phyloP scores from a whole-genome alignment of 352 stramenopile species.

The Globisporangium apiculatum region DNA sequence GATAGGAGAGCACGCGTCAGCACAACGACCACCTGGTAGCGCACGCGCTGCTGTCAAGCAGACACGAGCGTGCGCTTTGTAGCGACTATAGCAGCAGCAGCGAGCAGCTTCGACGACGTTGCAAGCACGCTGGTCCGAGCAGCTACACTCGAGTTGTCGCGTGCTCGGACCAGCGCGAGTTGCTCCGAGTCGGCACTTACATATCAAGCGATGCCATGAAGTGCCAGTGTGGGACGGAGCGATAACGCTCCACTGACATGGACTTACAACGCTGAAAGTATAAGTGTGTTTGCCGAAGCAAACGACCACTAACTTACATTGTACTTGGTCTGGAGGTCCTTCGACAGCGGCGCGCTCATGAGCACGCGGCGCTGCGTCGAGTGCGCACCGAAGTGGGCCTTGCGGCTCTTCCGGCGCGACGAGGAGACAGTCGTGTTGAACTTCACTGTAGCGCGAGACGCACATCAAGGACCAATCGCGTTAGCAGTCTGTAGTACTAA shows the following conservation, averaged over 20 bases:
- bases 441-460: conserved; percentile 62
- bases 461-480: not conserved
- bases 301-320: conserved; percentile 90
- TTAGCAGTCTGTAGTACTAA: not conserved
- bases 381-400: conserved; percentile 98
- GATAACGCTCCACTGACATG: conserved; percentile 55
- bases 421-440: conserved; percentile 92
- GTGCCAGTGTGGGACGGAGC: conserved; percentile 43
- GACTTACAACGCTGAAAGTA: conserved; percentile 86
- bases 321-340: conserved; percentile 99
- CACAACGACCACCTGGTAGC: not conserved
- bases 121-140: not conserved
- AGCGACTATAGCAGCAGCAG: not conserved
- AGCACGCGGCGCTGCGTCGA: conserved; percentile 94
- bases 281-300: conserved; percentile 32
- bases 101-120: conserved; percentile 5
- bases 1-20: not conserved
- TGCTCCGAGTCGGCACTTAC: conserved; percentile 55
- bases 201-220: conserved; percentile 85
- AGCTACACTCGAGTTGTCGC: too few species aligned
- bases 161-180: not conserved
- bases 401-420: conserved; percentile 97
- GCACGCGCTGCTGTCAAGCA: not conserved
- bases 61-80: not conserved
- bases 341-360: conserved; percentile 97